Conservation (phyloP, 805 yeast species). For the Debaryomyces prosopidis region DNA sequence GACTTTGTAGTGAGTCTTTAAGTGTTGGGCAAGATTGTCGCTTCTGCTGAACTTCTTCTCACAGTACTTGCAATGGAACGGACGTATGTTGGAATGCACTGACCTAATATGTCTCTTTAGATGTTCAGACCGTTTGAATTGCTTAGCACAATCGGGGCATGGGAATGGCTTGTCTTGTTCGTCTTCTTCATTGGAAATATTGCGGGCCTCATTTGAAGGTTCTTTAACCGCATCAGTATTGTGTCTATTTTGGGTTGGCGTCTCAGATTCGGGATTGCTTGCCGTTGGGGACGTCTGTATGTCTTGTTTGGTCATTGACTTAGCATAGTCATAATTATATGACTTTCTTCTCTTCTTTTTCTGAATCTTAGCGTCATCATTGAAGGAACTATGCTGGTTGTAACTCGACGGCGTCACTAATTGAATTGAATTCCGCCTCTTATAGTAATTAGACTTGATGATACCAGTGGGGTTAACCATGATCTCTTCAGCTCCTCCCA, state of each 20-base stretch:
- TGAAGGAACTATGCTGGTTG: not conserved
- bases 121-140: constrained; percentile 45
- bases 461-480: constrained; percentile 32
- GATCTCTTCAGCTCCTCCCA: constrained; percentile 16
- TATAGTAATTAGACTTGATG: constrained; percentile 18
- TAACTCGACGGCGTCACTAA: not conserved
- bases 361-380: constrained; percentile 4
- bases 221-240: not conserved
- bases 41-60: constrained; percentile 55
- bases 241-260: not conserved
- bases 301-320: not conserved
- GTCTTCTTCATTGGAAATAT: constrained; percentile 3
- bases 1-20: constrained; percentile 40
- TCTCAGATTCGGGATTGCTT: not conserved
- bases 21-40: constrained; percentile 64
- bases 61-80: constrained; percentile 46
- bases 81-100: constrained; percentile 45
- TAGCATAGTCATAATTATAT: constrained; percentile 6
- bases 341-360: constrained; percentile 22
- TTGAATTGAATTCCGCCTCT: constrained; percentile 25
- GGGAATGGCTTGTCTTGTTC: constrained; percentile 25
- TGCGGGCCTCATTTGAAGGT: not conserved
- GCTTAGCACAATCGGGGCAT: constrained; percentile 43
- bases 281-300: constrained; percentile 14
- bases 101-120: constrained; percentile 43